phyloP scores from a whole-genome alignment of 164 flowering plant species.

The Dillenia turbinata region DNA sequence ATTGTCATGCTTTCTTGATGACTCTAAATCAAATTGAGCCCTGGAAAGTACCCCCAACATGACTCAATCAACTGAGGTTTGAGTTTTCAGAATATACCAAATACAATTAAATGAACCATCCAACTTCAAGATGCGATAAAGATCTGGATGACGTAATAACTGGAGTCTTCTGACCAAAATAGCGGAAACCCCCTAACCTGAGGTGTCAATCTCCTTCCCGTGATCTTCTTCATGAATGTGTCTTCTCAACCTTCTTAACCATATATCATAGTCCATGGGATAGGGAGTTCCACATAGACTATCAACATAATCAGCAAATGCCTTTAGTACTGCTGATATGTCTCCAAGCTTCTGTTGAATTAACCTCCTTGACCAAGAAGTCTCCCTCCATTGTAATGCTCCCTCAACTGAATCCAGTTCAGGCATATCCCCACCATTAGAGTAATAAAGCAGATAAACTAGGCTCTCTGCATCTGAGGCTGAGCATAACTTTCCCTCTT shows the following conservation, averaged over 20 bases:
- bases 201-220: constrained; percentile 53
- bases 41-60: no score
- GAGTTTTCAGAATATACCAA: no score
- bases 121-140: no score
- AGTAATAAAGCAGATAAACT: constrained; percentile 65
- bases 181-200: constrained; percentile 22
- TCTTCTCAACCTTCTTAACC: constrained; percentile 75
- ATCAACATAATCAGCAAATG: constrained; percentile 94
- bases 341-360: constrained; percentile 89
- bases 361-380: constrained; percentile 71
- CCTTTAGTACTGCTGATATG: constrained; percentile 77
- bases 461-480: constrained; percentile 95
- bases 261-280: constrained; percentile 74
- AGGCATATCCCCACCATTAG: constrained; percentile 58
- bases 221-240: constrained; percentile 52
- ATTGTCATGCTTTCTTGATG: no score
- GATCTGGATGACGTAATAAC: no score
- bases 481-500: constrained; percentile 87
- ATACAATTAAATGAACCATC: no score
- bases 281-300: constrained; percentile 95
- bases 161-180: background rate
- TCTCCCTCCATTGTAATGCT: constrained; percentile 84
- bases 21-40: no score
- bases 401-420: constrained; percentile 82
- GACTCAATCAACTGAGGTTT: no score